phyloP scores from a whole-genome alignment of 176 grass and related monocot species.

The Carex parvula region DNA sequence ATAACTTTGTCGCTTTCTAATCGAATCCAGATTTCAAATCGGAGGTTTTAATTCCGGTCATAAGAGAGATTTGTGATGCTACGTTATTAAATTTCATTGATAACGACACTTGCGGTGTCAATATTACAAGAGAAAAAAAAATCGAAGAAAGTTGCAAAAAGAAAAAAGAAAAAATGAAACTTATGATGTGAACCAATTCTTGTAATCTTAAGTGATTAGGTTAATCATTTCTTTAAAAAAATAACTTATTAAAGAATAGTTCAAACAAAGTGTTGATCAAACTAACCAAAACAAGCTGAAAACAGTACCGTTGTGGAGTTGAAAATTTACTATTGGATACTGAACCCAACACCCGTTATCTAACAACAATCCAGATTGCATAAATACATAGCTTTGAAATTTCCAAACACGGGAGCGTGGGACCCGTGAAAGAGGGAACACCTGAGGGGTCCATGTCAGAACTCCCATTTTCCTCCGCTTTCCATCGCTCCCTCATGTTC shows the following conservation, averaged over 20 bases:
- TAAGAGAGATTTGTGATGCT: neutral
- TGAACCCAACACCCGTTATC: neutral
- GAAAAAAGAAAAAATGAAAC: no score
- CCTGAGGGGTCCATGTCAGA: slow-evolving; percentile 8
- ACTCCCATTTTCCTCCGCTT: neutral
- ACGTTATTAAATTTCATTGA: neutral
- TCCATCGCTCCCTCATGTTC: neutral
- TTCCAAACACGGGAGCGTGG: slow-evolving; percentile 3
- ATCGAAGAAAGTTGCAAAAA: no score
- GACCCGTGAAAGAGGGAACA: neutral
- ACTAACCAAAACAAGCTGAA: no score
- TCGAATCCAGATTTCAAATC: slow-evolving; percentile 9
- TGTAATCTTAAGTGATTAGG: no score
- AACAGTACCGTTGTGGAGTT: no score
- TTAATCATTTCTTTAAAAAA: no score
- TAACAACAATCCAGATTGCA: neutral
- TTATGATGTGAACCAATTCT: no score
- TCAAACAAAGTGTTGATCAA: no score
- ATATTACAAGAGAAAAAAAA: no score
- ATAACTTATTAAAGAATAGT: no score
- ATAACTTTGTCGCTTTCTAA: slow-evolving; percentile 19
- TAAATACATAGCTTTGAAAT: slow-evolving; percentile 15
- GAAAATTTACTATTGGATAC: neutral
- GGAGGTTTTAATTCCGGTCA: neutral
- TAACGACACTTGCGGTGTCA: no score